These are phyloP conservation scores for Pythium oligandrum DNA, from an alignment of 352 stramenopile genomes.

Conservation along the genomic window DNA sequence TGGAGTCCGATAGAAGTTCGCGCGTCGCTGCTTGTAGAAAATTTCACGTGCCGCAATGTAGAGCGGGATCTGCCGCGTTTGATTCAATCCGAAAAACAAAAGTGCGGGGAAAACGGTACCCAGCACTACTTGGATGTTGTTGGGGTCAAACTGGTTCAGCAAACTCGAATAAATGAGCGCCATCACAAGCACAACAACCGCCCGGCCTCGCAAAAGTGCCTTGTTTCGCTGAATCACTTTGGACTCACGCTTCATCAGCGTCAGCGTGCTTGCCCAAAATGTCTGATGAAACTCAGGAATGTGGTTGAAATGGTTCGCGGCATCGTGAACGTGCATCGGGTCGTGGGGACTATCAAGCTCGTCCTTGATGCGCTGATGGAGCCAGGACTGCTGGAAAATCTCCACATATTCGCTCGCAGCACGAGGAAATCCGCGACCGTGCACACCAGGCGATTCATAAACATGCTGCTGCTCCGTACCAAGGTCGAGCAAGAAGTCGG, in stretches of 20 bases:
- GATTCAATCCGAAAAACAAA: constrained; percentile 49
- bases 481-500: constrained; percentile 24
- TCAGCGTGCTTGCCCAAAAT: constrained; percentile 4
- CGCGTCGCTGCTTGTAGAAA: constrained; percentile 72
- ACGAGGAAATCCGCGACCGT: background rate
- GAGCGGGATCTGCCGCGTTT: constrained; percentile 51
- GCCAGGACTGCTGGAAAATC: constrained; percentile 16
- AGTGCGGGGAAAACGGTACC: constrained; percentile 58
- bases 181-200: constrained; percentile 17
- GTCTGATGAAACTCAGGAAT: constrained; percentile 10
- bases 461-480: constrained; percentile 14
- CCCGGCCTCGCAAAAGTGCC: constrained; percentile 7
- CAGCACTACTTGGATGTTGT: constrained; percentile 28
- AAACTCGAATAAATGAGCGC: constrained; percentile 13
- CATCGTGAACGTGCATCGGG: constrained; percentile 72
- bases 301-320: constrained; percentile 15
- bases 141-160: constrained; percentile 15
- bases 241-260: constrained; percentile 11
- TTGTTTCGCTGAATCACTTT: constrained; percentile 14
- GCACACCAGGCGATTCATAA: background rate
- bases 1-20: constrained; percentile 64
- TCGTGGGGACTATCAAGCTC: constrained; percentile 86
- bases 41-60: constrained; percentile 40
- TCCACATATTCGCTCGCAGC: constrained; percentile 14
- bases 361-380: constrained; percentile 31